These are phyloP conservation scores for Aurinia saxatilis DNA, from an alignment of 345 rosid species.

Conservation along the genomic window DNA sequence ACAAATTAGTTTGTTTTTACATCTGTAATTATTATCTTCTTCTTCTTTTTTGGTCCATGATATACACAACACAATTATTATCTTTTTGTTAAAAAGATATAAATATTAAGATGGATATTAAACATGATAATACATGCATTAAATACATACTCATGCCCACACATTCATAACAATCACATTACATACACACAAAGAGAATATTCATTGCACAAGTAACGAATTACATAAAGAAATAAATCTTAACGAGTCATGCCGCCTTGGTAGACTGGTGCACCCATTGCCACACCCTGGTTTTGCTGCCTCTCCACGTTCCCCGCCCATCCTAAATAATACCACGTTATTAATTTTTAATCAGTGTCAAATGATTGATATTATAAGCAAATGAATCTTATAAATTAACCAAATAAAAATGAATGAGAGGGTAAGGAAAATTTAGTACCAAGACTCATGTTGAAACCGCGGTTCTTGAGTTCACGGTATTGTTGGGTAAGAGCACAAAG, in stretches of 20 bases:
- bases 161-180: too few species aligned
- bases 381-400: background rate
- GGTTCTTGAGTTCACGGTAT: slow-evolving; percentile 43
- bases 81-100: too few species aligned
- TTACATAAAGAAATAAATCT: background rate
- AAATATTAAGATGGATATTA: too few species aligned
- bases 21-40: too few species aligned
- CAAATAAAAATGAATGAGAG: background rate
- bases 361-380: background rate
- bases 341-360: background rate
- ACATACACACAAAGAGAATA: too few species aligned
- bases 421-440: slow-evolving; percentile 12
- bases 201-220: too few species aligned
- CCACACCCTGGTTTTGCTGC: slow-evolving; percentile 23
- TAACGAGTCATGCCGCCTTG: slow-evolving; percentile 28
- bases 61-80: too few species aligned
- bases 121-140: too few species aligned
- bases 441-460: slow-evolving; percentile 35
- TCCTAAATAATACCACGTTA: background rate
- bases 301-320: slow-evolving; percentile 13
- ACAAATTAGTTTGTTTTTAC: too few species aligned
- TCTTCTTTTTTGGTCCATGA: too few species aligned
- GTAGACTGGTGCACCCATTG: slow-evolving; percentile 28
- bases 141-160: too few species aligned
- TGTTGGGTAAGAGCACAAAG: slow-evolving; percentile 43